Conservation (phyloP, 1,284 basidiomycete species). For the Cryptococcus floricola region DNA sequence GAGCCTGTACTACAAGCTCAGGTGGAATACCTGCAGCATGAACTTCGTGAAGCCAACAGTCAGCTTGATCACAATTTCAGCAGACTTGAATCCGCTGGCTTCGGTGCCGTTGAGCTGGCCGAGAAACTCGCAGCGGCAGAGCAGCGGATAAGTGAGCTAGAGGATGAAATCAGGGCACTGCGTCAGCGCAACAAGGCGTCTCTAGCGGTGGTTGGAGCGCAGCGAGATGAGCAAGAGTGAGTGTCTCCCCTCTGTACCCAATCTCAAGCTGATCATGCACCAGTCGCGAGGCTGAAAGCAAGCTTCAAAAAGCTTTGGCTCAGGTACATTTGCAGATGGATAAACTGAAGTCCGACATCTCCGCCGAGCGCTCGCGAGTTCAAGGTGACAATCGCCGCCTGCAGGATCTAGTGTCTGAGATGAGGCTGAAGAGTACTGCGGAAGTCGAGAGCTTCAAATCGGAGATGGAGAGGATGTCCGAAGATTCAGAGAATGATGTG, state of each 20-base stretch:
- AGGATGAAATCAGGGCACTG: conserved; percentile 39
- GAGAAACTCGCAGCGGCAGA: conserved; percentile 47
- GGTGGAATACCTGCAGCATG: conserved; percentile 48
- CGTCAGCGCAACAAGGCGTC: conserved; percentile 27
- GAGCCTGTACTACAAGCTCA: conserved; percentile 46
- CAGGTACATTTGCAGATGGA: conserved; percentile 34
- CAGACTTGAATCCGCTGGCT: conserved; percentile 49
- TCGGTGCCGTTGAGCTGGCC: conserved; percentile 46
- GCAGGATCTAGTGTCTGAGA: conserved; percentile 23
- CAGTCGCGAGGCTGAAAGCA: conserved; percentile 23
- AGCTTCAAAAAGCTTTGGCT: conserved; percentile 25
- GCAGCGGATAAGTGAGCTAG: conserved; percentile 41
- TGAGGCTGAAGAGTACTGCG: conserved; percentile 17
- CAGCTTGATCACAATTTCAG: conserved; percentile 52
- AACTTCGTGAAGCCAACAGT: conserved; percentile 48
- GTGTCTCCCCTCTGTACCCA: neutral
- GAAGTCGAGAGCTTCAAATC: conserved; percentile 18
- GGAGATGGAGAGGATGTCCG: conserved; percentile 21
- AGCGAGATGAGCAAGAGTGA: conserved; percentile 24
- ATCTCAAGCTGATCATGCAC: neutral
- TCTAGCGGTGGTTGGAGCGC: conserved; percentile 20
- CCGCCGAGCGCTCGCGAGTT: conserved; percentile 27
- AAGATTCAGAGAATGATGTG: conserved; percentile 14
- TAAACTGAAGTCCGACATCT: conserved; percentile 25
- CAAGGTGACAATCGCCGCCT: conserved; percentile 30